Evolutionary conservation across 495 filamentous ascomycete genomes (phyloP), one percentile per base, ranked within the genome.

Genomic region (Penicillium silybi): DNA sequence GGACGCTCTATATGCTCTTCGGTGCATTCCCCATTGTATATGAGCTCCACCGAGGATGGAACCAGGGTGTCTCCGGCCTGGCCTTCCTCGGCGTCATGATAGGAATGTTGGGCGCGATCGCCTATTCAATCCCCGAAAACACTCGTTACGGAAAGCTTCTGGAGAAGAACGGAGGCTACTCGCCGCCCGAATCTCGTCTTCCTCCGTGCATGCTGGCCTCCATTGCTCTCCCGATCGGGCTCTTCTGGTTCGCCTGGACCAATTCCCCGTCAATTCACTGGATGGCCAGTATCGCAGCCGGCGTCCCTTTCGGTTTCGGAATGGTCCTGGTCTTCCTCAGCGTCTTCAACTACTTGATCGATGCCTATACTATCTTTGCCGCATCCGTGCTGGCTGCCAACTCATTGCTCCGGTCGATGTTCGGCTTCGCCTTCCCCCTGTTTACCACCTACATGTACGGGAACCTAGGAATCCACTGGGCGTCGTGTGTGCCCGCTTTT

Each of bases 1-100:
- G 85, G 1, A 81, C 87, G 15, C 71, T 90, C 4, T 92, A 90
- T 66, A 79, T 92, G 42, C 76, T 91, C 18, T 93, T 95, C 71
- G 82, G 87, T 22, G 87, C 86, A 15, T 72, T 64, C 51, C 90
- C 89, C 1, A 84, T 92, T 42, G 83, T 93, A 32, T 93, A 89
- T 65, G 69, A 76, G 15, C 63, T 84, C 18, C 66, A 85, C 50
- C 85, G 88, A 9, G 81, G 81, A 41, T 93, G 89, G 89, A 75
- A 73, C 13, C 71, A 81, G n/a, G 82, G 85, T 32, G 61, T 86
- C 22, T 74, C 80, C 0, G 86, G 86, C 13, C 80, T 93, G 0
- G 72, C 87, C 17, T 93, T 90, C 63, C 59, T 82, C 0, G 87
- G 88, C 11, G 87, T 95, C 25, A 86, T 86, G 45, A 64, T 85